Percentiles rank a stretch among this genome's conserved stretches.
phyloP scores from a whole-genome alignment of 2,329 filamentous ascomycete species.

The Phialophora tarda region DNA sequence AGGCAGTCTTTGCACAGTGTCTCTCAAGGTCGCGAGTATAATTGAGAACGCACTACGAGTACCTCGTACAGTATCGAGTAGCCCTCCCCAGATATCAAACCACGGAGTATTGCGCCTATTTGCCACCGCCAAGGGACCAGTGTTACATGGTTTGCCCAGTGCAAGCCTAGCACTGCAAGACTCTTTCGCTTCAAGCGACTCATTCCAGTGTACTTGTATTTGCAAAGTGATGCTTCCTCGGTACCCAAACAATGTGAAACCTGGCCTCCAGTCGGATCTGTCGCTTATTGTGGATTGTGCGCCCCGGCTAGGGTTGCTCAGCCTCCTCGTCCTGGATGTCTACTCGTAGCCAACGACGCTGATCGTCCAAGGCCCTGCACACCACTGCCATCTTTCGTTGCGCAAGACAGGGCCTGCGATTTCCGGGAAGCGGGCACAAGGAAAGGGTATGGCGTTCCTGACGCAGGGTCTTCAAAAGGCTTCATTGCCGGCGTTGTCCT shows the following conservation, averaged over 20 bases:
- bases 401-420: not conserved
- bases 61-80: not conserved
- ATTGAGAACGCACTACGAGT: not conserved
- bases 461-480: slow-evolving; percentile 6
- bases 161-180: not conserved
- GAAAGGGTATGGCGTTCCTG: not conserved
- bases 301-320: slow-evolving; percentile 14
- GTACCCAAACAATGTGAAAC: not conserved
- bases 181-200: not conserved
- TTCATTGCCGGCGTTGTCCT: not conserved
- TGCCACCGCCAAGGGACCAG: slow-evolving; percentile 6
- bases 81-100: not conserved
- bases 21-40: not conserved
- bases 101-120: slow-evolving; percentile 1
- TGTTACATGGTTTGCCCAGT: not conserved
- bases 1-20: slow-evolving; percentile 1
- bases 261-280: slow-evolving; percentile 20
- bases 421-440: not conserved
- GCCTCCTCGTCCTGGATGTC: slow-evolving; percentile 7
- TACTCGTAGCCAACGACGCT: not conserved
- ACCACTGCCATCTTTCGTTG: not conserved
- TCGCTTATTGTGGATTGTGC: not conserved
- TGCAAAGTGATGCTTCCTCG: slow-evolving; percentile 3
- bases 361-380: slow-evolving; percentile 1
- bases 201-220: slow-evolving; percentile 1